A percentile compares a stretch with the other conserved stretches of the same genome.
phyloP scores from a whole-genome alignment of 345 rosid genomes.

The Raphanus sativus region DNA sequence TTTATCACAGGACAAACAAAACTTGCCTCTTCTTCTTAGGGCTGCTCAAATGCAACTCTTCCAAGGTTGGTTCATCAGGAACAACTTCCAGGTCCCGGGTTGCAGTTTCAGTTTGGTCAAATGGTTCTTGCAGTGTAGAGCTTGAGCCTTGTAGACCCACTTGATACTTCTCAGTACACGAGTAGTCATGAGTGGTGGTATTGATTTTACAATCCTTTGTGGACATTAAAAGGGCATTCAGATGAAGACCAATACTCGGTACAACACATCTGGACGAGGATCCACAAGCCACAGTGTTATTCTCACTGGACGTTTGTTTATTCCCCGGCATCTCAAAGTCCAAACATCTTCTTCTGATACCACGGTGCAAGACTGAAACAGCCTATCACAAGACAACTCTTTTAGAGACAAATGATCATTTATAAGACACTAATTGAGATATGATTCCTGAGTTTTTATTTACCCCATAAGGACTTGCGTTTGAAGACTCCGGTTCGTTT shows the following conservation, averaged over 20 bases:
- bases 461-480: conserved; percentile 28
- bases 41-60: conserved; percentile 64
- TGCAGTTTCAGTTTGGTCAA: conserved; percentile 45
- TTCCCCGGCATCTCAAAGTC: conserved; percentile 69
- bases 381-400: conserved; percentile 39
- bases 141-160: conserved; percentile 43
- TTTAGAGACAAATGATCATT: neutral
- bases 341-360: conserved; percentile 85
- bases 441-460: neutral
- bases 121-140: conserved; percentile 52
- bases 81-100: conserved; percentile 37
- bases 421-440: neutral
- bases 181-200: conserved; percentile 42
- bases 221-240: conserved; percentile 69
- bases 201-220: conserved; percentile 46
- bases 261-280: conserved; percentile 45
- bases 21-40: conserved; percentile 84
- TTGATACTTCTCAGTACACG: conserved; percentile 46
- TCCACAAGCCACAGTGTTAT: conserved; percentile 22
- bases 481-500: conserved; percentile 19
- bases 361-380: conserved; percentile 70
- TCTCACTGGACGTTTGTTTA: conserved; percentile 38
- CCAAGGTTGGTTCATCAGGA: conserved; percentile 36
- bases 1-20: conserved; percentile 9
- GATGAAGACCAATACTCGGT: conserved; percentile 95